Evolutionary conservation across 768 basidiomycete genomes (phyloP), one percentile per base, ranked within the genome.

Genomic region (Dioszegia crocea): DNA sequence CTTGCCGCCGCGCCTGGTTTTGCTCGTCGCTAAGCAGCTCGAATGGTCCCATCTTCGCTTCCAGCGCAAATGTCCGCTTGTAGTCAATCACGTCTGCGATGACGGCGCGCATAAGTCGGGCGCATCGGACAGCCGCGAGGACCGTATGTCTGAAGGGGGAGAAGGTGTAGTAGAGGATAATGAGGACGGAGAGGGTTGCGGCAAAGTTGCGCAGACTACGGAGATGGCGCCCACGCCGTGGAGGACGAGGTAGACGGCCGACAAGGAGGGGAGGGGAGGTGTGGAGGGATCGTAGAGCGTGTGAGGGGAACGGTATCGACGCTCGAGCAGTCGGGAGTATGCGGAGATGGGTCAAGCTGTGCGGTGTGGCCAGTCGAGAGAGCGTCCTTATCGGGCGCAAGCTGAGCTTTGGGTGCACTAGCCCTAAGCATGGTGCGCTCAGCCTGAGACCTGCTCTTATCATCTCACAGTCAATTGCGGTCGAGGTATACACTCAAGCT

Each of bases 101-200:
- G 26, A 81, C 80, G 78, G 77, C 77, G 82, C 84, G 79, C 52
- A 87, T 91, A 53, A 96, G 83, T 50, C 89, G 82, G 2, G 86
- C 86, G 74, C 91, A 93, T 57, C 94, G 83, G 43, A 85, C 79
- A 23, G 82, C 79, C 11, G 93, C 91, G 51, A 94, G 80, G 5
- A 83, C 75, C 2, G 84, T 79, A 77, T 94, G 87, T 41, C 90
- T 82, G 69, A 90, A 85, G 1, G 90, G 85, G 55, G 87, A 82
- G 60, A 80, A 83, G 30, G 83, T 82, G 58, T 89, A 78, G 76
- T 90, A 94, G 43, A 77, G 60, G 59, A 73, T 58, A 5, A 62
- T 45, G 31, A 77, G 59, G 54, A 71, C 27, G 30, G 66, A 54
- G 24, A 78, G 66, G 33, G 63, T 53, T 53, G 72, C 55, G 24